Percentiles rank a stretch among this genome's conserved stretches.
Conservation (phyloP, 176 grass and related monocot genomes). For the Alloteropsis semialata region DNA sequence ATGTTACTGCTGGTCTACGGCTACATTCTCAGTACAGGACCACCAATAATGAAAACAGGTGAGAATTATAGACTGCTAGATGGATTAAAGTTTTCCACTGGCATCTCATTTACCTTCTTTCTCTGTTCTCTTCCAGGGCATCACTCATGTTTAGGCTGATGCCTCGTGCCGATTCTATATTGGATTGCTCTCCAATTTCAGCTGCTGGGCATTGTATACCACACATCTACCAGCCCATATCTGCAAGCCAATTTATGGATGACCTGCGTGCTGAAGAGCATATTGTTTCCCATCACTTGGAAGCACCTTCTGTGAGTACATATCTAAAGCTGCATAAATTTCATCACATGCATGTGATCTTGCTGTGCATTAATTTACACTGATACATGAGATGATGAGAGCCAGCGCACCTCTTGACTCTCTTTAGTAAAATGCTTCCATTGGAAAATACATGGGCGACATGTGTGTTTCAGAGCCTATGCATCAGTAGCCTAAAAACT, state of each 20-base stretch:
- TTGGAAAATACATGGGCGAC: not conserved
- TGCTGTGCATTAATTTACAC: not conserved
- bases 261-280: slow-evolving; percentile 52
- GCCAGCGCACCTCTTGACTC: not conserved
- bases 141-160: slow-evolving; percentile 78
- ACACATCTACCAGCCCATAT: slow-evolving; percentile 67
- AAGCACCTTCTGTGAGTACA: slow-evolving; percentile 63
- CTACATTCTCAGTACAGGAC: slow-evolving; percentile 53
- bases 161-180: slow-evolving; percentile 63
- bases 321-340: slow-evolving; percentile 12
- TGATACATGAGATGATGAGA: slow-evolving; percentile 7
- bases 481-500: not conserved
- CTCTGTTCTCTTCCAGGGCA: slow-evolving; percentile 45
- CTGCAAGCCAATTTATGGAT: slow-evolving; percentile 68
- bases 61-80: slow-evolving; percentile 12
- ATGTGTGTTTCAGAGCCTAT: not conserved
- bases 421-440: not conserved
- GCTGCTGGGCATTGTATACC: slow-evolving; percentile 60
- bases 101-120: slow-evolving; percentile 6
- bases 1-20: slow-evolving; percentile 68
- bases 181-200: slow-evolving; percentile 75
- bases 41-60: slow-evolving; percentile 33
- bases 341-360: not conserved
- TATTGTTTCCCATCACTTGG: slow-evolving; percentile 42
- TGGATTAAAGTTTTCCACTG: not conserved